These are phyloP conservation scores for Mikania micrantha DNA, from an alignment of 129 eudicot species.

Conservation along the genomic window DNA sequence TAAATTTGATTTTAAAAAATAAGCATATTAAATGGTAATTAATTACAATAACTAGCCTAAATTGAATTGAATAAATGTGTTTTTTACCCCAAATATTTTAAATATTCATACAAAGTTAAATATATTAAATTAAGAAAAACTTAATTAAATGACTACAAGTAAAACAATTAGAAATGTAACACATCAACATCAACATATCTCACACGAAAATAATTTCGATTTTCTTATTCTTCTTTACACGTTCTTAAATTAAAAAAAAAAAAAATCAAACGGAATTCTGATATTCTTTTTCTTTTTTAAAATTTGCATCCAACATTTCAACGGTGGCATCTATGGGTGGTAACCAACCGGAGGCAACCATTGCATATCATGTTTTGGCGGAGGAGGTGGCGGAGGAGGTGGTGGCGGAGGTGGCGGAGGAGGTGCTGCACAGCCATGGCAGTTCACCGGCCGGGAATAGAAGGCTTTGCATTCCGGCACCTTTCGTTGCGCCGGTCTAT, in stretches of 20 bases:
- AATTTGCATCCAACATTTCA: constrained; percentile 7
- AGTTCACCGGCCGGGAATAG: constrained; percentile 51
- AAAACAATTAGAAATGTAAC: constrained; percentile 13
- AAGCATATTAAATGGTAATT: too few species aligned
- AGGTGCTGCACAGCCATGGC: constrained; percentile 50
- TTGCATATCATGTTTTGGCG: constrained; percentile 8
- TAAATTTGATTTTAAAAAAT: too few species aligned
- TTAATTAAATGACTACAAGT: not conserved
- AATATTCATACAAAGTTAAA: not conserved
- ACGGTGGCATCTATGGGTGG: constrained; percentile 12
- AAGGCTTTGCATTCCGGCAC: constrained; percentile 51
- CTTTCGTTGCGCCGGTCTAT: constrained; percentile 52
- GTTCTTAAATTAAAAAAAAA: constrained; percentile 18
- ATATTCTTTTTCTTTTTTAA: not conserved
- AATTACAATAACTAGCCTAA: too few species aligned
- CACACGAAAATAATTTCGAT: constrained; percentile 29
- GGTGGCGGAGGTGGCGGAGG: constrained; percentile 37
- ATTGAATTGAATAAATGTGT: too few species aligned
- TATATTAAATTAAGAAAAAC: not conserved
- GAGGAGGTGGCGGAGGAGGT: not conserved
- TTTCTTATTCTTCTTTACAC: constrained; percentile 18
- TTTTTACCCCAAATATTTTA: not conserved
- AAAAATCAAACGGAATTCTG: not conserved
- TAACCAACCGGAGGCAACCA: constrained; percentile 19
- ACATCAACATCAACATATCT: constrained; percentile 28